Conservation (phyloP, 192 early-diverging fungal species). For the Entomortierella parvispora region DNA sequence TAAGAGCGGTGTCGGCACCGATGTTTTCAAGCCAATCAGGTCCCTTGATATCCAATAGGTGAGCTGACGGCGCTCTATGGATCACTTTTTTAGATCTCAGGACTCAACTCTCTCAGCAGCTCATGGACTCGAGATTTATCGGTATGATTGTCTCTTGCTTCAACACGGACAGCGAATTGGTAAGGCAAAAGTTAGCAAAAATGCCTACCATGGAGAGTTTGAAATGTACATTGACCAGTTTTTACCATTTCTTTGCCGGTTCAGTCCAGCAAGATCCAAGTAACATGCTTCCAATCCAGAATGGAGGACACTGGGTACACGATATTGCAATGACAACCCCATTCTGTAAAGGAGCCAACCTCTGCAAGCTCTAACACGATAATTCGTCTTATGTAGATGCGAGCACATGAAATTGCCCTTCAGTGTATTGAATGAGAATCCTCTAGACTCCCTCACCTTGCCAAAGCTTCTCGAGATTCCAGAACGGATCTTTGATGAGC, state of each 20-base stretch:
- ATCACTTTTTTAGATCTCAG: conserved; percentile 43
- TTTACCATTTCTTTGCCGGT: neutral
- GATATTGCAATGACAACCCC: neutral
- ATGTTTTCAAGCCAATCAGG: too few species aligned
- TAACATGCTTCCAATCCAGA: conserved; percentile 59
- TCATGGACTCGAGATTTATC: conserved; percentile 61
- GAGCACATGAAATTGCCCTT: conserved; percentile 47
- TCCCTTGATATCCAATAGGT: too few species aligned
- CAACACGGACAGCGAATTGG: conserved; percentile 52
- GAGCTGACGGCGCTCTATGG: too few species aligned
- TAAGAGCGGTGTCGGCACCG: too few species aligned
- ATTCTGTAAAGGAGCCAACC: neutral
- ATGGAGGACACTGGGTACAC: conserved; percentile 7
- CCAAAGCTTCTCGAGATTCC: conserved; percentile 51
- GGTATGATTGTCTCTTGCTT: conserved; percentile 65
- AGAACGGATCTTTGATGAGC: conserved; percentile 55
- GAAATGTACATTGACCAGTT: too few species aligned
- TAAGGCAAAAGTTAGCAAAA: conserved; percentile 17
- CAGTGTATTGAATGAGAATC: conserved; percentile 44
- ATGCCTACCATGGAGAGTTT: too few species aligned
- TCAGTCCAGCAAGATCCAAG: conserved; percentile 55
- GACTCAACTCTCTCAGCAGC: conserved; percentile 60
- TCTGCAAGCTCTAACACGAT: neutral
- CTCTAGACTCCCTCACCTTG: conserved; percentile 36
- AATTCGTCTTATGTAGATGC: conserved; percentile 3